Evolutionary conservation across 805 yeast species (phyloP), one percentile per base, ranked within the genome.

Genomic region (Ogataea pilisensis): DNA sequence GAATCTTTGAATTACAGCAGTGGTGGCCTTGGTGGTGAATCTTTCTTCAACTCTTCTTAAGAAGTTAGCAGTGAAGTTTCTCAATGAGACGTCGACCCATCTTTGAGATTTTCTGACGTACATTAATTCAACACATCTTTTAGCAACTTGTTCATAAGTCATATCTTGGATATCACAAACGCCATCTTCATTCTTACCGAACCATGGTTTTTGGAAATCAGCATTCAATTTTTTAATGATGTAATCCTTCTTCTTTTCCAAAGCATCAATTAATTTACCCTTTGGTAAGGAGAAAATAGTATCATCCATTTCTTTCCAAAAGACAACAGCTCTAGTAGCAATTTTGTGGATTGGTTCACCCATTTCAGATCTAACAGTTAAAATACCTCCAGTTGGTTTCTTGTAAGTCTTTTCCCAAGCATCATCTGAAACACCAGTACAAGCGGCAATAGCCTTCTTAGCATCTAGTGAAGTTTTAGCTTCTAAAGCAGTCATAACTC

Each of bases 271-370:
- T 63, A 90, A 69, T 64, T 88, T 87, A 63, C 80, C 80, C 75
- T 90, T 89, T 62, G 99, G 96, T 64, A 89, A 75, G 55, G 79
- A 76, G 75, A 93, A 91, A 54, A 93, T 78, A 35, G 96, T 87
- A 53, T 87, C 91, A 67, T 93, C 99, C 70, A 93, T 73, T 70
- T 93, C 98, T 64, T 88, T 86, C 99, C 99, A 93, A 64, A 93
- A 80, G 67, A 86, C 63, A 45, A 93, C 98, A 75, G 96, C 97
- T 65, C 99, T 83, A 44, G 99, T 93, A 24, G 99, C 98, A 53
- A 93, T 78, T 73, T 93, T 93, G 70, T 93, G 99, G 61, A 93
- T 93, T 60, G 99, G 99, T 73, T 93, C 99, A 63, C 99, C 99
- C 99, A 93, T 93, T 73, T 93, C 99, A 14, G 98, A 91, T 63